Conservation (phyloP, 164 flowering plant species). For the Nymphaea colorata region DNA sequence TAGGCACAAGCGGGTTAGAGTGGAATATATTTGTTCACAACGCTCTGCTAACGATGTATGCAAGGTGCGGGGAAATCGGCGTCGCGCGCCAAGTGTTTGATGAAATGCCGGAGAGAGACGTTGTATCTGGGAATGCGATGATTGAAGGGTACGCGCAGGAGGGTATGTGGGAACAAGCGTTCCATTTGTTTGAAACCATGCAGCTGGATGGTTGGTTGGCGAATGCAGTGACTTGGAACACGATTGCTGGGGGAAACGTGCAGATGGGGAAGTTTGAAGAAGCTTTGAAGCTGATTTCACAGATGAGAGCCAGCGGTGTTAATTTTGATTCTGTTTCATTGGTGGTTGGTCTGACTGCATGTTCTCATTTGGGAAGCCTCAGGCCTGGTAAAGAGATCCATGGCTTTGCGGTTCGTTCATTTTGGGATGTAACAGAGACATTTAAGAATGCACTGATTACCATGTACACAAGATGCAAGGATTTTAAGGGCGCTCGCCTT, state of each 20-base stretch:
- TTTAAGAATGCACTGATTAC: slow-evolving; percentile 41
- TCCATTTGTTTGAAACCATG: slow-evolving; percentile 31
- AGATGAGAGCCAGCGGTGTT: slow-evolving; percentile 20
- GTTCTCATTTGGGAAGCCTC: slow-evolving; percentile 28
- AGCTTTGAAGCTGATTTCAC: slow-evolving; percentile 33
- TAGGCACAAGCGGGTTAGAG: slow-evolving; percentile 11
- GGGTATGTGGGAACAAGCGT: slow-evolving; percentile 40
- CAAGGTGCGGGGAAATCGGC: slow-evolving; percentile 29
- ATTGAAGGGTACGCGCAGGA: slow-evolving; percentile 35
- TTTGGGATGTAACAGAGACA: slow-evolving; percentile 15
- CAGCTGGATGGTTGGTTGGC: slow-evolving; percentile 8
- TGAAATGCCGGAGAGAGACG: slow-evolving; percentile 38
- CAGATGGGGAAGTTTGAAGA: slow-evolving; percentile 23
- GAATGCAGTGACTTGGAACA: slow-evolving; percentile 40
- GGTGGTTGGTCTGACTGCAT: slow-evolving; percentile 39
- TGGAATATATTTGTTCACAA: slow-evolving; percentile 43
- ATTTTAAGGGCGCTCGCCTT: slow-evolving; percentile 25
- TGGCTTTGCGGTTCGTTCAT: slow-evolving; percentile 28
- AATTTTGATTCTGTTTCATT: slow-evolving; percentile 30
- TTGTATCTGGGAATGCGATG: slow-evolving; percentile 47
- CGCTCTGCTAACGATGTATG: slow-evolving; percentile 46
- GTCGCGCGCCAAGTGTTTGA: slow-evolving; percentile 35
- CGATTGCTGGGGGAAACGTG: slow-evolving; percentile 40
- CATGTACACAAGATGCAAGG: slow-evolving; percentile 46
- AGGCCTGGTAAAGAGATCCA: slow-evolving; percentile 43